A percentile compares a stretch with the other conserved stretches of the same genome.
Evolutionary conservation across 768 basidiomycete species (phyloP).

Genomic region (Amanita exitialis): DNA sequence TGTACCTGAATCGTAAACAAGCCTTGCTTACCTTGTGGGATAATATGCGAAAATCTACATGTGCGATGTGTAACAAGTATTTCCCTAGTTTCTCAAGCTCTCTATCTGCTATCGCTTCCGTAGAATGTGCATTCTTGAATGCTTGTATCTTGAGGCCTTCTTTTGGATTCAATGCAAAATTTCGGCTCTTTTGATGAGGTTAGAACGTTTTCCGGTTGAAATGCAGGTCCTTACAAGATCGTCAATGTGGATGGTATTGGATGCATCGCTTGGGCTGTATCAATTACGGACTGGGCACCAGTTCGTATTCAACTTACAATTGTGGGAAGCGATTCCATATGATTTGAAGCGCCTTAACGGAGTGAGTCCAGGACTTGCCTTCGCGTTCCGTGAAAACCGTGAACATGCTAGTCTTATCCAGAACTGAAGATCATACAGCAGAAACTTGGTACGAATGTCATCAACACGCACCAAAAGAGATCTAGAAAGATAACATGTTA

Average conservation of each 20-base stretch:
- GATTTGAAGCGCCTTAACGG: conserved; percentile 73
- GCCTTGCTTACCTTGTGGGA: conserved; percentile 49
- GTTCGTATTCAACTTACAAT: conserved; percentile 37
- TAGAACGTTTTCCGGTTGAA: conserved; percentile 2
- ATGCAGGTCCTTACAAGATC: conserved; percentile 45
- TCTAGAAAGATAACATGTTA: conserved; percentile 22
- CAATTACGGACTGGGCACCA: neutral
- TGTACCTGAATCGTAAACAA: neutral
- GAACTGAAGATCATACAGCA: conserved; percentile 30
- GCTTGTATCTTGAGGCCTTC: conserved; percentile 79
- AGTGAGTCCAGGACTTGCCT: conserved; percentile 67
- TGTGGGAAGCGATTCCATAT: conserved; percentile 85
- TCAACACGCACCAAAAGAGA: conserved; percentile 46
- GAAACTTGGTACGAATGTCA: neutral
- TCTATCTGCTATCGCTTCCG: conserved; percentile 50
- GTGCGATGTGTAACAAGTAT: conserved; percentile 60
- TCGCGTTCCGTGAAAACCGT: conserved; percentile 71
- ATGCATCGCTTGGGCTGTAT: conserved; percentile 33
- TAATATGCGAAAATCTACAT: conserved; percentile 51
- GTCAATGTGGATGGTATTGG: conserved; percentile 82
- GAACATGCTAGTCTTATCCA: conserved; percentile 88
- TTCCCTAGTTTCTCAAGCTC: conserved; percentile 56
- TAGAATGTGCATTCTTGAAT: conserved; percentile 70
- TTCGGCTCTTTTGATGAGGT: conserved; percentile 42
- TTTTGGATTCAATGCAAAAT: conserved; percentile 80